These are phyloP conservation scores for Sanghuangporus sanghuang DNA, from an alignment of 1,284 basidiomycete species.

Conservation along the genomic window DNA sequence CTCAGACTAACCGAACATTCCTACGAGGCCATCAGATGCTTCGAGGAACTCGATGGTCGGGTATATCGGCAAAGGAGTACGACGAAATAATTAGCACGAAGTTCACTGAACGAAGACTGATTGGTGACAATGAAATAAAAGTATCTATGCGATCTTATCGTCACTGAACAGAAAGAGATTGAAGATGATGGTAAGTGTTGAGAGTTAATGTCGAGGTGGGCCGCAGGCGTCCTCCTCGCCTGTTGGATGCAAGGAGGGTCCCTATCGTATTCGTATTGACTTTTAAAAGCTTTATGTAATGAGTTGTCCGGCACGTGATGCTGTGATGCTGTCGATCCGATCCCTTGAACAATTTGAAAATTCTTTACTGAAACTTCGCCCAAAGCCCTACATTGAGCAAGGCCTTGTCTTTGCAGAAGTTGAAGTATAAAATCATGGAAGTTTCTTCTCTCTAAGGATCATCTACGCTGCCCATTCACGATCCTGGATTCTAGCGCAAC, in stretches of 20 bases:
- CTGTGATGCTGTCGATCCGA: too few species aligned
- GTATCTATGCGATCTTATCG: neutral
- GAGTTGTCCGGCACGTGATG: neutral
- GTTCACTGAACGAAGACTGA: too few species aligned
- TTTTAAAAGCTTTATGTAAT: neutral
- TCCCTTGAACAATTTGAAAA: too few species aligned
- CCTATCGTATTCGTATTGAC: too few species aligned
- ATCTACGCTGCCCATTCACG: too few species aligned
- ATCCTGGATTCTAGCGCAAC: too few species aligned
- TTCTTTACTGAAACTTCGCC: too few species aligned
- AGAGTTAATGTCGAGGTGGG: neutral
- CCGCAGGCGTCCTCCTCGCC: neutral
- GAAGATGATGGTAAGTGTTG: neutral
- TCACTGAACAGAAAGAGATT: neutral
- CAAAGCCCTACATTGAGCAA: too few species aligned
- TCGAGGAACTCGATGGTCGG: conserved; percentile 81
- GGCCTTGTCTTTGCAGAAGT: too few species aligned
- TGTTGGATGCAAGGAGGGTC: too few species aligned
- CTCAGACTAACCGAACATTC: conserved; percentile 74
- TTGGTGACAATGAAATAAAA: neutral
- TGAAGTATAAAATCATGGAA: too few species aligned
- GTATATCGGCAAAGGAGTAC: conserved; percentile 86
- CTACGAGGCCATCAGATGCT: conserved; percentile 86
- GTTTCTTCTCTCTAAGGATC: too few species aligned
- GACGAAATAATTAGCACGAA: neutral